A percentile compares a stretch with the other conserved stretches of the same genome.
Evolutionary conservation across 805 yeast genomes (phyloP).

Genomic region (Zygoascus ofunaensis): DNA sequence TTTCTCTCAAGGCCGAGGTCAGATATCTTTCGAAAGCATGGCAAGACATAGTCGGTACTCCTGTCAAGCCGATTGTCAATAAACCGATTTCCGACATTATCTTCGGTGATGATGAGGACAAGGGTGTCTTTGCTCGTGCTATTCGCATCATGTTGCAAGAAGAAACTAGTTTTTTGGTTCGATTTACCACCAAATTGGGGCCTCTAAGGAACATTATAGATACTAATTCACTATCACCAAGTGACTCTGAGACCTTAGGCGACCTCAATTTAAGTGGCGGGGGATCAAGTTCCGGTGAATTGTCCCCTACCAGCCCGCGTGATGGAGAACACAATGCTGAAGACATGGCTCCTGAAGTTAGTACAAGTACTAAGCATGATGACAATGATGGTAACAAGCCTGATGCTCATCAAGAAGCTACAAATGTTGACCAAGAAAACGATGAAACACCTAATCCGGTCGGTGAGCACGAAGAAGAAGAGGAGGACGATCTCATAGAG

Average conservation of each 20-base stretch:
- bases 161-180: conserved; percentile 68
- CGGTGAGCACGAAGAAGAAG: too few relatives aligned
- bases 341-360: background rate
- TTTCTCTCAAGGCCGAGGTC: conserved; percentile 73
- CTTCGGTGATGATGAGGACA: conserved; percentile 56
- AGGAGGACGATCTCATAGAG: conserved; percentile 33
- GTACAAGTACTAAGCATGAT: too few relatives aligned
- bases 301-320: background rate
- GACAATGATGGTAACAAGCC: too few relatives aligned
- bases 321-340: background rate
- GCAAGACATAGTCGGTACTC: conserved; percentile 69
- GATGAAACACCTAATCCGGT: too few relatives aligned
- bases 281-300: background rate
- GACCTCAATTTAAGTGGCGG: too few relatives aligned
- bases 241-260: background rate
- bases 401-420: background rate
- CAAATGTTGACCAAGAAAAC: background rate
- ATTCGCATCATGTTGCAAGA: conserved; percentile 60
- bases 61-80: conserved; percentile 42
- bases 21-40: conserved; percentile 67
- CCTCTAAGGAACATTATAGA: background rate
- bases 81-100: conserved; percentile 56
- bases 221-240: background rate
- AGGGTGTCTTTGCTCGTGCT: conserved; percentile 58
- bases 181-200: conserved; percentile 44